These are phyloP conservation scores for Populus davidiana DNA, from an alignment of 345 rosid species.

Conservation along the genomic window DNA sequence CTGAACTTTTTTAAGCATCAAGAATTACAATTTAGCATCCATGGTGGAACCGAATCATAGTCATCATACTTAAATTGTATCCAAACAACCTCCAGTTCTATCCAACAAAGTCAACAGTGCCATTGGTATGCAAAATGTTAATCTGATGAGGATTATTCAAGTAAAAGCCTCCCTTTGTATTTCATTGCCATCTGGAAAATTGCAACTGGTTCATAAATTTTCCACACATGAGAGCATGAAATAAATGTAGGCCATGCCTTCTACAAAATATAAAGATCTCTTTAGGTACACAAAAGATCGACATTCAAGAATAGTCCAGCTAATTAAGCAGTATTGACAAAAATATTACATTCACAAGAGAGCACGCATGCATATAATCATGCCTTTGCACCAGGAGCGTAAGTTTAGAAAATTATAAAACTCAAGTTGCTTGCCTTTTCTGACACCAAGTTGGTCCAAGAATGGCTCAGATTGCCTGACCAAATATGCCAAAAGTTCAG, in stretches of 20 bases:
- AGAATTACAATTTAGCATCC: not conserved
- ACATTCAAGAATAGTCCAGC: not conserved
- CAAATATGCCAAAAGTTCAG: constrained; percentile 85
- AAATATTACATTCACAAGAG: not conserved
- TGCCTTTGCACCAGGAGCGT: not conserved
- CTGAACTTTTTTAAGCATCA: not conserved
- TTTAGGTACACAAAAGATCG: not conserved
- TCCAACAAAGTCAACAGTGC: not conserved
- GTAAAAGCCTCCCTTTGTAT: not conserved
- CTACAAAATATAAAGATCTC: not conserved
- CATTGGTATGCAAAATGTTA: not conserved
- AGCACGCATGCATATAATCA: not conserved
- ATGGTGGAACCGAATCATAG: not conserved
- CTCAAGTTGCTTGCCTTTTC: constrained; percentile 49
- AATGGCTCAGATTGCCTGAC: constrained; percentile 87
- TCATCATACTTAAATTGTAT: not conserved
- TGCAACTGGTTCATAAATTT: not conserved
- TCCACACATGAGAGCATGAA: not conserved
- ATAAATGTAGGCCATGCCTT: not conserved
- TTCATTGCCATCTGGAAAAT: not conserved
- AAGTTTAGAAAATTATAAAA: not conserved
- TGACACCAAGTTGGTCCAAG: constrained; percentile 87
- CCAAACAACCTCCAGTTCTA: not conserved
- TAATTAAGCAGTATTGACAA: not conserved
- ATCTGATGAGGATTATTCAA: not conserved